Percentiles rank a stretch among this genome's conserved stretches.
These are phyloP conservation scores for Fusarium proliferatum DNA, from an alignment of 2,329 filamentous ascomycete species.

Conservation along the genomic window DNA sequence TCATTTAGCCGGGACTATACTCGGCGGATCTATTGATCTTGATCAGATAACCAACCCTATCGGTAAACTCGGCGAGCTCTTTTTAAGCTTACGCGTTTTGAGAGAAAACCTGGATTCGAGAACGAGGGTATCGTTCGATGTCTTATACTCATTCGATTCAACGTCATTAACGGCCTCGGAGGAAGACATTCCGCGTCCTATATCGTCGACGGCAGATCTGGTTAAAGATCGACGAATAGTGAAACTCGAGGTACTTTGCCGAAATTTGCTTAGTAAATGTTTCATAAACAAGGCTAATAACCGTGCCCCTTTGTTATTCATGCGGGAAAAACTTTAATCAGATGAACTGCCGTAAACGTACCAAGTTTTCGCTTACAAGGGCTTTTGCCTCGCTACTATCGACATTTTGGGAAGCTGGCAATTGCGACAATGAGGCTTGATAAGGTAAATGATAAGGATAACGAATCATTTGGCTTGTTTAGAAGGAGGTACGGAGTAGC, in stretches of 20 bases:
- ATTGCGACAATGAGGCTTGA: not conserved
- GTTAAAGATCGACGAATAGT: not conserved
- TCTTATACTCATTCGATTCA: not conserved
- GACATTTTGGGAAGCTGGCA: not conserved
- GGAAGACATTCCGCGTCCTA: conserved; percentile 10
- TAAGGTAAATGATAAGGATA: not conserved
- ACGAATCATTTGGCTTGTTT: not conserved
- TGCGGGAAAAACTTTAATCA: not conserved
- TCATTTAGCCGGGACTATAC: not conserved
- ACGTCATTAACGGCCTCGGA: not conserved
- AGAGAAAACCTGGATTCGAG: not conserved
- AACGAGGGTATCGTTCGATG: not conserved
- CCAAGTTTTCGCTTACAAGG: not conserved
- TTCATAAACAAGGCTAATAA: not conserved
- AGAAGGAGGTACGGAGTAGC: too few species aligned
- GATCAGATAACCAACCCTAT: not conserved
- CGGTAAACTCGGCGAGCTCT: not conserved
- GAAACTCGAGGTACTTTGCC: not conserved
- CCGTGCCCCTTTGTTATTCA: not conserved
- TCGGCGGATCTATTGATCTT: not conserved
- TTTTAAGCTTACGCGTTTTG: not conserved
- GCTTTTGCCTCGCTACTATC: not conserved
- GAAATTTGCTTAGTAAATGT: not conserved
- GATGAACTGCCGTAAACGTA: not conserved
- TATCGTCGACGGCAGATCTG: not conserved